Evolutionary conservation across 371 early-diverging fungal species (phyloP), one percentile per base, ranked within the genome.

Genomic region (Funneliformis caledonium): DNA sequence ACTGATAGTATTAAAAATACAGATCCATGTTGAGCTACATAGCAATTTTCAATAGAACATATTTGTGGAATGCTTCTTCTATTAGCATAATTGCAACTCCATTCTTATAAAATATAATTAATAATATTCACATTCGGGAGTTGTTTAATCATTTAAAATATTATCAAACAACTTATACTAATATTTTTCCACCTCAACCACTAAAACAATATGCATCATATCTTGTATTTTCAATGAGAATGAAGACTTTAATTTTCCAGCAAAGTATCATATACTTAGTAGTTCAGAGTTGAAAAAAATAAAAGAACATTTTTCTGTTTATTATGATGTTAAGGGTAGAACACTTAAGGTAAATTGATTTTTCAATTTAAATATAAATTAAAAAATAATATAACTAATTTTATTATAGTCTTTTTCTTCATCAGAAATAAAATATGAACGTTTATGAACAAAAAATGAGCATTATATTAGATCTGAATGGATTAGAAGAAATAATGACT

Each of bases 31-130:
- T 72, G 72, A 8, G 31, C 19, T 0, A 47, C 12, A 31, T 72
- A 26, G 72, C 72, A 72, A 22, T 72, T 22, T 12, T 19, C 26
- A 4, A 72, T 72, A 26, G 72, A 72, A 72, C 4, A 31, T 4
- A 16, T 72, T 22, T 72, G 72, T 72, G 26, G 52, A 47, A 72
- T 72, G 72, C 31, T 72, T 14, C 48, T 48, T 61, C 72, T 26
- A 50, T 4, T 72, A 50, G 31, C 10, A 50, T 45, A 12, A 72
- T 72, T 48, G 9, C 14, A 50, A 47, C 22, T 26, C 6, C 31
- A 72, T n/a, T 48, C 50, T 31, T 72, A 72, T n/a, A 72, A 72
- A 72, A 72, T 72, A 16, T 72, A 22, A 16, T 47, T 72, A 72
- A 45, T 50, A 72, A 72, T 47, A 72, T 72, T 61, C 61, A 61